phyloP scores from a whole-genome alignment of 768 basidiomycete species.

The Mycena haematopus region DNA sequence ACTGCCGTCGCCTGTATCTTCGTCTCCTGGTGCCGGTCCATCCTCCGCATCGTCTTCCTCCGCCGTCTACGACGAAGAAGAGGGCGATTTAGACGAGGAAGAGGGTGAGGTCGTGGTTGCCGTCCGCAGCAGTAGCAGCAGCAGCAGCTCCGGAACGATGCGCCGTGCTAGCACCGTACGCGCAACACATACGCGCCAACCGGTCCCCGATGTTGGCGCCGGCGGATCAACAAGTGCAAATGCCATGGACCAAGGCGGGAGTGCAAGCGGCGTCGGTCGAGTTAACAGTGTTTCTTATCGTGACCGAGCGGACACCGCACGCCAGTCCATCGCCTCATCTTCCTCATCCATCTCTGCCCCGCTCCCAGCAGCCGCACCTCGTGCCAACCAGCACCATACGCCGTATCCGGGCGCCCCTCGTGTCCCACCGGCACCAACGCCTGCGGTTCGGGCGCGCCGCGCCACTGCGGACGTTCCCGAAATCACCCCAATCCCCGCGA shows the following conservation, averaged over 20 bases:
- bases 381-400: slow-evolving; percentile 32
- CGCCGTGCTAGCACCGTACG: slow-evolving; percentile 29
- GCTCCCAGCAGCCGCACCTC: slow-evolving; percentile 37
- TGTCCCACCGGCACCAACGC: slow-evolving; percentile 50
- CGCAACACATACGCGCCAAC: slow-evolving; percentile 5
- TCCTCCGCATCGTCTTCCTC: slow-evolving; percentile 20
- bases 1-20: slow-evolving; percentile 20
- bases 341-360: slow-evolving; percentile 40
- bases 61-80: slow-evolving; percentile 20
- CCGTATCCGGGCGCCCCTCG: slow-evolving; percentile 78
- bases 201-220: neutral
- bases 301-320: slow-evolving; percentile 33
- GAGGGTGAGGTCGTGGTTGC: slow-evolving; percentile 30
- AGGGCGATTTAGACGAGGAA: slow-evolving; percentile 25
- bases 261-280: too few relatives aligned
- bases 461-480: slow-evolving; percentile 29
- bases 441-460: slow-evolving; percentile 19
- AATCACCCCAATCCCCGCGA: slow-evolving; percentile 35
- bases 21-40: slow-evolving; percentile 25
- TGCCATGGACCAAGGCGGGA: slow-evolving; percentile 1
- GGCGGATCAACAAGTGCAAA: slow-evolving; percentile 2
- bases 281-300: slow-evolving; percentile 26
- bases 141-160: slow-evolving; percentile 24
- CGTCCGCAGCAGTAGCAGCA: slow-evolving; percentile 16
- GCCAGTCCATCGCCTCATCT: slow-evolving; percentile 34